phyloP scores from a whole-genome alignment of 2,329 filamentous ascomycete genomes.

The Alternaria gansuensis region DNA sequence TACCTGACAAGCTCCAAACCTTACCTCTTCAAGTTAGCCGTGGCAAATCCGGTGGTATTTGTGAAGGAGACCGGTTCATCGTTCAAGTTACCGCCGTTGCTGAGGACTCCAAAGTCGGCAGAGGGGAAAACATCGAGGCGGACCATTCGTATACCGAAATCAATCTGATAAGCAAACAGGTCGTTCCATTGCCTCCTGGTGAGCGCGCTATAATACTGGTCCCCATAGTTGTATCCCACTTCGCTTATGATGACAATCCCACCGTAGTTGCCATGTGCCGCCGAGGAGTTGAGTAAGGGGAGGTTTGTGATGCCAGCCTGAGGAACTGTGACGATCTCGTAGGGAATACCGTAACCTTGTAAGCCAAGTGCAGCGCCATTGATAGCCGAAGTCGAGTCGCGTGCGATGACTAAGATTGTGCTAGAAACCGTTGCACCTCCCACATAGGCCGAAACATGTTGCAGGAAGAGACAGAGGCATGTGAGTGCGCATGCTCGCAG shows the following conservation, averaged over 20 bases:
- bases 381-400: constrained; percentile 60
- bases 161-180: constrained; percentile 66
- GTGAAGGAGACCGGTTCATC: constrained; percentile 60
- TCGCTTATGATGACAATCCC: constrained; percentile 65
- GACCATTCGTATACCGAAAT: constrained; percentile 68
- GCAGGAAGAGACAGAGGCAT: constrained; percentile 33
- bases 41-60: constrained; percentile 63
- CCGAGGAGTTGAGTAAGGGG: constrained; percentile 61
- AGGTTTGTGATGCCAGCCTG: constrained; percentile 59
- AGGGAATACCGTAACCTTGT: constrained; percentile 69
- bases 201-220: constrained; percentile 62
- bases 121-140: constrained; percentile 67
- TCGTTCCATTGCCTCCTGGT: constrained; percentile 65
- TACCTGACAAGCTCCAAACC: constrained; percentile 18
- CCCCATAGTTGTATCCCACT: constrained; percentile 64
- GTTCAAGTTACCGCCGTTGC: constrained; percentile 46
- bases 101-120: constrained; percentile 57
- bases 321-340: constrained; percentile 64
- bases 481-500: constrained; percentile 38
- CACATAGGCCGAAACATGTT: constrained; percentile 32
- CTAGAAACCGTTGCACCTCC: constrained; percentile 44
- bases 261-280: constrained; percentile 65
- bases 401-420: constrained; percentile 66
- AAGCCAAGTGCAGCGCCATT: constrained; percentile 64
- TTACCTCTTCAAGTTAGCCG: constrained; percentile 62